Base-by-base conservation (phyloP, 192 early-diverging fungal genomes). In the Paraglomus brasilianum region DNA sequence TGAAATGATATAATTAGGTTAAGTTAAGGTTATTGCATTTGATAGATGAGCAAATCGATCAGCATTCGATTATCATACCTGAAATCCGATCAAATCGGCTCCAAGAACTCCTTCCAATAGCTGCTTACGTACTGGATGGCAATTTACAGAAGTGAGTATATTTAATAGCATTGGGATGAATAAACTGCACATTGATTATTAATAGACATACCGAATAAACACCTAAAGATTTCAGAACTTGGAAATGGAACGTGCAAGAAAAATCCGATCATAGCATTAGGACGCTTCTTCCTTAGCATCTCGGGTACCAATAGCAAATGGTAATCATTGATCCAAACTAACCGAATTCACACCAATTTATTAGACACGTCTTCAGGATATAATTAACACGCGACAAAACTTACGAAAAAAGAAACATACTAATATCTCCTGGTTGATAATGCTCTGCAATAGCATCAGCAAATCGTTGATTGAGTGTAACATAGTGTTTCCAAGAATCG, bases 161-260 rank as follows among this genome's bases (percentile, higher is more conserved):
- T 17, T 21, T 47, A 58, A 41, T 8, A 45, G 10, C 36, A 39
- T 44, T 63, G 51, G 51, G 36, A 63, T 13, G 24, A n/a, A 45
- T 36, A 52, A 56, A 58, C 46, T 41, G 15, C 43, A 53, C 7
- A 51, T 8, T 13, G 24, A 24, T 69, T 30, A 8, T 53, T 50
- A 64, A 41, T 17, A 55, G 17, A 77, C 80, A 73, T 87, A 81
- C 89, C 80, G 56, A 90, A 92, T 48, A 98, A 75, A 71, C 93
- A 95, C 53, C 94, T 83, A 80, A 97, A 96, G 51, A 98, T 89
- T 74, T 98, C 96, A 8, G 92, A 94, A 76, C 89, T 91, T 30
- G 96, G 96, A 77, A 98, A 98, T 0, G 96, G 96, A 47, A 96
- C 94, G 75, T 98, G 96, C 65, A 98, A 75, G 70, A 97, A 98